Base-by-base conservation (phyloP, 352 stramenopile genomes). In the Globisporangium irregulare region DNA sequence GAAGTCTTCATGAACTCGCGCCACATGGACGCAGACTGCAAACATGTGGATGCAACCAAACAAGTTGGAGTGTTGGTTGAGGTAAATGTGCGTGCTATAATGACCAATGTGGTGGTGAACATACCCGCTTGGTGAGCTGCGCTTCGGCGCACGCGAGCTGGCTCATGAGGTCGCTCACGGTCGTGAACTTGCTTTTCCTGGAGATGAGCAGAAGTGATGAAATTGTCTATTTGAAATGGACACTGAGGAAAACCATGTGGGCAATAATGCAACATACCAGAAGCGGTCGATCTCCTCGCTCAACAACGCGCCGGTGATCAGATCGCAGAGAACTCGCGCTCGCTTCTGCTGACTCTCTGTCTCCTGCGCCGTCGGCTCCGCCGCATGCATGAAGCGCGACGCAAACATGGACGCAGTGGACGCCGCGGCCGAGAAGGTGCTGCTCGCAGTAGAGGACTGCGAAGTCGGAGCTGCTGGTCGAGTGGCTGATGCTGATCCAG, bases 271-370 rank as follows among this genome's bases (percentile, higher is more conserved):
- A 5, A 59, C 65, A 34, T 72, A 84, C 69, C 73, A 72, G 59
- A 93, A 88, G 22, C 84, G 82, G 9, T 81, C 61, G 54, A 89
- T 87, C 68, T 91, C 84, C 51, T 89, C 82, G 7, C 78, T 80
- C 24, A 89, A 56, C 14, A 93, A 68, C 10, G 82, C 82, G n/a
- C 81, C 77, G 3, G 75, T 86, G n/a, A 87, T 77, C 29, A 90
- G 71, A 9, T 84, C 74, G 14, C 34, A 74, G 1, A 73, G 67
- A 54, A 90, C 76, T 5, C 71, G 74, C 10, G 69, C 72, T 14
- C 81, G 82, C 46, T 80, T 74, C 22, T 75, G 71, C 34, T 80
- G 79, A 6, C 74, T 70, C 54, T 89, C 76, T 20, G 72, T 20
- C 24, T 84, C 77, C 14, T 75, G 69, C 0, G 67, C 65, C 4